Percentiles rank a stretch among this genome's conserved stretches.
These are phyloP conservation scores for Grammothele lineata DNA, from an alignment of 768 basidiomycete species.

Conservation along the genomic window DNA sequence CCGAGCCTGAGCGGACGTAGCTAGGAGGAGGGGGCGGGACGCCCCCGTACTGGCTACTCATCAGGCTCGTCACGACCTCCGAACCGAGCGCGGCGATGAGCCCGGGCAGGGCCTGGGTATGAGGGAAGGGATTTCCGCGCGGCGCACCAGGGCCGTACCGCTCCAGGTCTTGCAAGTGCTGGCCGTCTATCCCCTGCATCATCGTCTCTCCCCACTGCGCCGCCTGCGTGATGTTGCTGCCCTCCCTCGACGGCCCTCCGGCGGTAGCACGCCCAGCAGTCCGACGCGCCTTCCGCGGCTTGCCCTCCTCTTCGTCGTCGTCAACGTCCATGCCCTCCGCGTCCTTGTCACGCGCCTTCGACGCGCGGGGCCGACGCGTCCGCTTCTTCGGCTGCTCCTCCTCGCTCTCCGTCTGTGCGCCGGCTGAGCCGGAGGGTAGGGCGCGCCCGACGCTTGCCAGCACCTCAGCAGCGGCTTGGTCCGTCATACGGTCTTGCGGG, in stretches of 20 bases:
- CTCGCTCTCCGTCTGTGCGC: constrained; percentile 44
- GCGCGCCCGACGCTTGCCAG: constrained; percentile 77
- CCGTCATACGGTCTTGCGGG: constrained; percentile 51
- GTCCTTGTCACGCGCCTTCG: constrained; percentile 32
- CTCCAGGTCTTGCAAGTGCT: constrained; percentile 8
- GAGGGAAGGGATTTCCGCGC: constrained; percentile 26
- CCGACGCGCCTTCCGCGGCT: constrained; percentile 9
- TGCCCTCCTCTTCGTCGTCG: constrained; percentile 34
- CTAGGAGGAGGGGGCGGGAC: constrained; percentile 30
- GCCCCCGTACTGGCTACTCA: constrained; percentile 12
- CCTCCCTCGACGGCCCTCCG: constrained; percentile 4
- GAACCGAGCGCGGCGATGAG: constrained; percentile 38
- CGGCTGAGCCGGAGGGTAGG: constrained; percentile 32
- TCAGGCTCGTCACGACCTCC: constrained; percentile 15
- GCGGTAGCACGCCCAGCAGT: background rate
- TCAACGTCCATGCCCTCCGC: constrained; percentile 45
- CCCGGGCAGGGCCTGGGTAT: constrained; percentile 58
- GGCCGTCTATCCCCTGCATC: constrained; percentile 17
- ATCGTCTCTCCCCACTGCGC: constrained; percentile 15
- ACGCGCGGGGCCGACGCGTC: constrained; percentile 29
- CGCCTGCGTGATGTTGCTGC: constrained; percentile 10
- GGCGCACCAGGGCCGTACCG: constrained; percentile 22
- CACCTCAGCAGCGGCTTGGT: constrained; percentile 87
- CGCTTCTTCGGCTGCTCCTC: constrained; percentile 53
- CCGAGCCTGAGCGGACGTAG: constrained; percentile 57